phyloP scores from a whole-genome alignment of 2,329 filamentous ascomycete species.

The Venturia asperata region DNA sequence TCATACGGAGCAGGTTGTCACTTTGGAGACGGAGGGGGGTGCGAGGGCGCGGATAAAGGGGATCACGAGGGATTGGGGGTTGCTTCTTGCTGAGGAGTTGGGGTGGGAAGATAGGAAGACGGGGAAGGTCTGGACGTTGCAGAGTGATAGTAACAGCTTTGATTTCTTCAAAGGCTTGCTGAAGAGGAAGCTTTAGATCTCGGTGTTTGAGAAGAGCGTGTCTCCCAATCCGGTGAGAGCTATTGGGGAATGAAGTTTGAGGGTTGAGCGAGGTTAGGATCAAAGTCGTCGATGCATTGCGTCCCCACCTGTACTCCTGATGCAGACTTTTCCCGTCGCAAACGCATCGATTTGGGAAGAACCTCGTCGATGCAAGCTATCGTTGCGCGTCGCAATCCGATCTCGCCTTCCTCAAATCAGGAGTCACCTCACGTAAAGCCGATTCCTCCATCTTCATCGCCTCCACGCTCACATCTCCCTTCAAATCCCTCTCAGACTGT shows the following conservation, averaged over 20 bases:
- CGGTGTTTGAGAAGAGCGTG: neutral
- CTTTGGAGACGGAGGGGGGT: constrained; percentile 73
- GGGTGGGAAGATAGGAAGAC: constrained; percentile 64
- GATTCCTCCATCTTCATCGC: neutral
- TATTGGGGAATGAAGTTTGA: too few species aligned
- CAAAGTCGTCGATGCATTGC: neutral
- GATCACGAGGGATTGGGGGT: constrained; percentile 85
- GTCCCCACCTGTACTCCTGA: neutral
- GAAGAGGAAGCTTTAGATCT: constrained; percentile 60
- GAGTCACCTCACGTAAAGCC: neutral
- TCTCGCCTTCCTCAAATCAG: neutral
- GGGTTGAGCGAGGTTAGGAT: too few species aligned
- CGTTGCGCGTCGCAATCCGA: neutral
- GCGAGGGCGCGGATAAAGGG: constrained; percentile 70
- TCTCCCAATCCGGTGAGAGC: too few species aligned
- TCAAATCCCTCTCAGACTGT: neutral
- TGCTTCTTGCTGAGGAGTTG: constrained; percentile 78
- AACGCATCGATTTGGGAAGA: neutral
- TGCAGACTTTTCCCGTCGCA: neutral
- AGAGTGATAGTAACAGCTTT: constrained; percentile 97
- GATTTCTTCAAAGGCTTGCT: constrained; percentile 91
- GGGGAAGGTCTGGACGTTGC: constrained; percentile 72
- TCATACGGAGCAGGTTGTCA: constrained; percentile 63
- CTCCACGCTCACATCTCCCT: neutral
- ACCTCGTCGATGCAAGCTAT: neutral